Evolutionary conservation across 2,329 filamentous ascomycete genomes (phyloP).

Genomic region (Hypoxylon sp.): DNA sequence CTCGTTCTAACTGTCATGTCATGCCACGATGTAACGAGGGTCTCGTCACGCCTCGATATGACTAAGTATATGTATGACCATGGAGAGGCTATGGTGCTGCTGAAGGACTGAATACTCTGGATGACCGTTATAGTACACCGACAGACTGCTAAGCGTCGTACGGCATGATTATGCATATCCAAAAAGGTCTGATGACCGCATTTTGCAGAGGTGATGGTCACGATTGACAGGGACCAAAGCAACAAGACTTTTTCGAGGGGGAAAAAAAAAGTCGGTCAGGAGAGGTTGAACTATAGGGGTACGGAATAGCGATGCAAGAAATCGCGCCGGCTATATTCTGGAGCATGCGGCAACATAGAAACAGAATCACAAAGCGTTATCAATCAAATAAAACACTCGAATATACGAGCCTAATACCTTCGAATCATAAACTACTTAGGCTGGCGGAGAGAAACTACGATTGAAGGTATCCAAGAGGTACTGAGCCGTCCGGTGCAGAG

Average conservation of each 20-base stretch:
- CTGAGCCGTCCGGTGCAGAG: constrained; percentile 24
- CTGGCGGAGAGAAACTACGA: not conserved
- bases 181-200: constrained; percentile 39
- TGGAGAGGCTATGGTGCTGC: not conserved
- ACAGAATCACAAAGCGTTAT: not conserved
- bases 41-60: not conserved
- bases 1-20: constrained; percentile 1
- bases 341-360: no score
- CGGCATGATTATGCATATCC: constrained; percentile 28
- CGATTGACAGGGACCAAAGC: constrained; percentile 36
- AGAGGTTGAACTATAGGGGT: constrained; percentile 2
- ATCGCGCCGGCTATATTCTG: not conserved
- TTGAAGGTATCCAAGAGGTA: constrained; percentile 12
- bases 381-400: not conserved
- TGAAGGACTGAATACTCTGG: not conserved
- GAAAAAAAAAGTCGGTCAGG: constrained; percentile 43
- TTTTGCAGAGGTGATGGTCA: constrained; percentile 34
- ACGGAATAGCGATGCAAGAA: constrained; percentile 16
- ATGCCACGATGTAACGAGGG: constrained; percentile 1
- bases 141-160: constrained; percentile 20
- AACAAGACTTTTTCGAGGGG: constrained; percentile 17
- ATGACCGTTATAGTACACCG: constrained; percentile 6
- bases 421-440: not conserved
- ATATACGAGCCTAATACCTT: constrained; percentile 8
- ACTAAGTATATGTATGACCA: not conserved